A percentile compares a stretch with the other conserved stretches of the same genome.
These are phyloP conservation scores for Talinum fruticosum DNA, from an alignment of 148 eudicot genomes.

Conservation along the genomic window DNA sequence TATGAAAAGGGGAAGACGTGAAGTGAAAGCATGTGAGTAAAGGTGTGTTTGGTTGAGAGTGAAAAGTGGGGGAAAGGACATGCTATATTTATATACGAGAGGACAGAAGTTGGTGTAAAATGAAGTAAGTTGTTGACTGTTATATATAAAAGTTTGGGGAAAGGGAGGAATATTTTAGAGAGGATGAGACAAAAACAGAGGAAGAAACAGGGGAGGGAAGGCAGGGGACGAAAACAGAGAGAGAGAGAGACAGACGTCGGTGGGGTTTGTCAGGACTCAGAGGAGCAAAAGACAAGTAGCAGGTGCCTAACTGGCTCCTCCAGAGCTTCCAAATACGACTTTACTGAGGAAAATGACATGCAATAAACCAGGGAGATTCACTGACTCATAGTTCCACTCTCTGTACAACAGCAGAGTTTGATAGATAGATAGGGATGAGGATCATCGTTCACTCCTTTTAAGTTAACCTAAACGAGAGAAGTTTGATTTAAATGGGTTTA, in stretches of 20 bases:
- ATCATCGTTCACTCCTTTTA: background rate
- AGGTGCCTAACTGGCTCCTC: background rate
- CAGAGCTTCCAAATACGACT: background rate
- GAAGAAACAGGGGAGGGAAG: background rate
- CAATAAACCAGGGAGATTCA: conserved; percentile 8
- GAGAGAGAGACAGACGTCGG: conserved; percentile 9
- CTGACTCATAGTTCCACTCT: background rate
- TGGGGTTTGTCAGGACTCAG: conserved; percentile 15
- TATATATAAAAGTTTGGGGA: background rate
- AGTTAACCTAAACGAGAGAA: background rate
- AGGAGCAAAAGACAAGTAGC: conserved; percentile 16
- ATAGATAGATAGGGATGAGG: background rate
- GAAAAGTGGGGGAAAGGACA: background rate
- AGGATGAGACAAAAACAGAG: background rate
- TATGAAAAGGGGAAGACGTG: background rate
- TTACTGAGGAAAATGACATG: background rate
- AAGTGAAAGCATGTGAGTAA: conserved; percentile 6
- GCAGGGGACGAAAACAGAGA: no score
- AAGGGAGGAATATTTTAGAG: background rate
- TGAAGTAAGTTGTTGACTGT: no score
- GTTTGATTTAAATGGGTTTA: background rate
- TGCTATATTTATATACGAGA: conserved; percentile 14
- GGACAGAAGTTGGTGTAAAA: background rate
- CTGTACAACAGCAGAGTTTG: background rate
- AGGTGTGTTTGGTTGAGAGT: conserved; percentile 12